These are phyloP conservation scores for Trichoderma erinaceum DNA, from an alignment of 495 filamentous ascomycete genomes.

Conservation along the genomic window DNA sequence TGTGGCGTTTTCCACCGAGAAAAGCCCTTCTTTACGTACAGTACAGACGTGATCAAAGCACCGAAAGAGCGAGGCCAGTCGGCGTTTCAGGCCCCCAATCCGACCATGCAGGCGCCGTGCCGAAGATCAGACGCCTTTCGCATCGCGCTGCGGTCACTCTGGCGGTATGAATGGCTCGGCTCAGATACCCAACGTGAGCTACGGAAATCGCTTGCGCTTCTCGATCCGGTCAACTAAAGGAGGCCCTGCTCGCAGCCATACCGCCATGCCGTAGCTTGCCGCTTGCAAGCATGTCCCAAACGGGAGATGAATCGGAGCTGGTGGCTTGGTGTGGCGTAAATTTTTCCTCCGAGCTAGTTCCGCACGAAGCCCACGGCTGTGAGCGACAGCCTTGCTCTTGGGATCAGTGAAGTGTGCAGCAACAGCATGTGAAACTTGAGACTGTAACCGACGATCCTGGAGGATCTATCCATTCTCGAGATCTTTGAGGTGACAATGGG, in stretches of 20 bases:
- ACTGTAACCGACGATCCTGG: not conserved
- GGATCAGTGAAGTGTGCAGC: not conserved
- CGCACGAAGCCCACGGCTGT: not conserved
- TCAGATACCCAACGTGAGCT: not conserved
- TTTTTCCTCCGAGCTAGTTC: slow-evolving; percentile 1
- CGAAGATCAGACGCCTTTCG: not conserved
- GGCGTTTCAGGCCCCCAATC: not conserved
- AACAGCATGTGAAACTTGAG: not conserved
- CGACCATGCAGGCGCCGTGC: not conserved
- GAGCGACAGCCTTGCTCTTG: not conserved
- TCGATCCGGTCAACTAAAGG: not conserved
- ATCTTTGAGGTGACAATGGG: slow-evolving; percentile 6
- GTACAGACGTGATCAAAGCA: slow-evolving; percentile 3
- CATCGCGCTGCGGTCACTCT: not conserved
- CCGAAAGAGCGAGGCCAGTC: not conserved
- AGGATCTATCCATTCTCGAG: slow-evolving; percentile 5
- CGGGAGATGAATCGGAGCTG: not conserved
- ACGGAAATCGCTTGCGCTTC: not conserved
- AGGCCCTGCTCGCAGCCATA: not conserved
- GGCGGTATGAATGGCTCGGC: not conserved
- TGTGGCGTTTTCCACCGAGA: slow-evolving; percentile 3
- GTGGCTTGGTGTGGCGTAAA: not conserved
- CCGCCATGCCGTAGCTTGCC: slow-evolving; percentile 8
- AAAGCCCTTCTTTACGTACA: not conserved
- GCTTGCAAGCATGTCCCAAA: slow-evolving; percentile 6